Percentiles rank a stretch among this genome's conserved stretches.
phyloP scores from a whole-genome alignment of 306 rosid genomes.

The Glycyrrhiza uralensis region DNA sequence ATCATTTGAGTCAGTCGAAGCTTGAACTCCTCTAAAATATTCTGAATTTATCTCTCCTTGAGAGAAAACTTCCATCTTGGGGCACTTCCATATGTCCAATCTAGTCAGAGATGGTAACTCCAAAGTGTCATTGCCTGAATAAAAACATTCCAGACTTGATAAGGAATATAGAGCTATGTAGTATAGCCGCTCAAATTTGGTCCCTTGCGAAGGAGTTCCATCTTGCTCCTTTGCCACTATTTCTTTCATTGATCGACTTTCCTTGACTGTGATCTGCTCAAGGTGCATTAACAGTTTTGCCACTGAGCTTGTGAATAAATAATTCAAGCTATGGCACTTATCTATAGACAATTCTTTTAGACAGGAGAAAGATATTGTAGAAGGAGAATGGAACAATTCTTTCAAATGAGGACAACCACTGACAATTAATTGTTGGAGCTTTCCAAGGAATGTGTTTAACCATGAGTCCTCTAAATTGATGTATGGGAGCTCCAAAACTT shows the following conservation, averaged over 20 bases:
- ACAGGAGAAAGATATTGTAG: not conserved
- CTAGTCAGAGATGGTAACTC: not conserved
- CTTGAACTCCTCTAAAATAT: not conserved
- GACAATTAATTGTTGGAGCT: not conserved
- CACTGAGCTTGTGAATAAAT: conserved; percentile 7
- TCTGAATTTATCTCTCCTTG: not conserved
- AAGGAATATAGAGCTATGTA: not conserved
- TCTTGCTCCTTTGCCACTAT: not conserved
- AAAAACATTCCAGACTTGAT: not conserved
- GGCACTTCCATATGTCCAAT: not conserved
- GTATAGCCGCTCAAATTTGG: not conserved
- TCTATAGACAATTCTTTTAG: not conserved
- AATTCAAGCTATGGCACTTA: not conserved
- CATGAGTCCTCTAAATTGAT: not conserved
- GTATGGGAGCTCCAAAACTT: not conserved
- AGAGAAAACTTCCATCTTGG: conserved; percentile 3
- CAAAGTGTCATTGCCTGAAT: not conserved
- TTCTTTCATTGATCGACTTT: not conserved
- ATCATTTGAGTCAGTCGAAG: not conserved
- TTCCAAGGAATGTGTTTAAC: not conserved
- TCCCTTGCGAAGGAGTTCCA: not conserved
- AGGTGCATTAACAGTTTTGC: conserved; percentile 4
- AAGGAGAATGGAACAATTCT: not conserved
- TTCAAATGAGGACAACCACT: not conserved
- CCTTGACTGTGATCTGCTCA: not conserved